Conservation (phyloP, 257 asterid species). For the Rauvolfia tetraphylla region DNA sequence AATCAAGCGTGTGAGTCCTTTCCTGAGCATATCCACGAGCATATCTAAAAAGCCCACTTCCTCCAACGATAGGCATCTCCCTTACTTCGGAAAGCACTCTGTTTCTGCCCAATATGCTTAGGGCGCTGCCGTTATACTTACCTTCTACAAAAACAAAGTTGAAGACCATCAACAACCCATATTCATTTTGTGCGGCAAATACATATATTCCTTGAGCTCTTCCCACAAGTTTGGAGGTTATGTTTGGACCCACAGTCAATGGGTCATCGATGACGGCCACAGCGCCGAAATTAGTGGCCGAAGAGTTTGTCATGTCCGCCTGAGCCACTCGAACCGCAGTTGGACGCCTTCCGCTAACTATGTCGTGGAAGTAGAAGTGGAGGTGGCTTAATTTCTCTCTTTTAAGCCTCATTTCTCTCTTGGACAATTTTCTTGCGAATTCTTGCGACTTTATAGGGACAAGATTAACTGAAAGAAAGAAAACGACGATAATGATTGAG, state of each 20-base stretch:
- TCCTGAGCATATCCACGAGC: slow-evolving; percentile 23
- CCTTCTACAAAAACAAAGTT: slow-evolving; percentile 18
- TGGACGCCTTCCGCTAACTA: slow-evolving; percentile 24
- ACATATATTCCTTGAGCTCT: slow-evolving; percentile 40
- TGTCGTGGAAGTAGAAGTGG: slow-evolving; percentile 40
- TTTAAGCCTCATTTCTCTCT: slow-evolving; percentile 16
- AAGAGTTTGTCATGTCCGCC: slow-evolving; percentile 26
- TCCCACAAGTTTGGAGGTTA: slow-evolving; percentile 30
- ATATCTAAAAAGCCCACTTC: slow-evolving; percentile 17
- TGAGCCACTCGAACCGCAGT: slow-evolving; percentile 31
- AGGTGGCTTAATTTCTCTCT: slow-evolving; percentile 39
- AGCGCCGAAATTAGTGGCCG: slow-evolving; percentile 24
- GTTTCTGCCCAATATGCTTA: not conserved
- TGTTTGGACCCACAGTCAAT: slow-evolving; percentile 12
- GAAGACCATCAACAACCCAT: slow-evolving; percentile 11
- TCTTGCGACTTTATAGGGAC: slow-evolving; percentile 19
- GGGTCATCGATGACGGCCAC: slow-evolving; percentile 33
- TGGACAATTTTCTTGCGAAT: slow-evolving; percentile 34
- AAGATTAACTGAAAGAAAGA: slow-evolving; percentile 6
- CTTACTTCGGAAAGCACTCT: slow-evolving; percentile 2
- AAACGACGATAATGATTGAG: slow-evolving; percentile 7
- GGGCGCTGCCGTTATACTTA: slow-evolving; percentile 10
- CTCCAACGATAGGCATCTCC: slow-evolving; percentile 20
- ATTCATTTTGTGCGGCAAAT: slow-evolving; percentile 15
- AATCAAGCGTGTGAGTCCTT: slow-evolving; percentile 4